Evolutionary conservation across 1,284 basidiomycete species (phyloP), one percentile per base, ranked within the genome.

Genomic region (Cutaneotrichosporon arboriforme): DNA sequence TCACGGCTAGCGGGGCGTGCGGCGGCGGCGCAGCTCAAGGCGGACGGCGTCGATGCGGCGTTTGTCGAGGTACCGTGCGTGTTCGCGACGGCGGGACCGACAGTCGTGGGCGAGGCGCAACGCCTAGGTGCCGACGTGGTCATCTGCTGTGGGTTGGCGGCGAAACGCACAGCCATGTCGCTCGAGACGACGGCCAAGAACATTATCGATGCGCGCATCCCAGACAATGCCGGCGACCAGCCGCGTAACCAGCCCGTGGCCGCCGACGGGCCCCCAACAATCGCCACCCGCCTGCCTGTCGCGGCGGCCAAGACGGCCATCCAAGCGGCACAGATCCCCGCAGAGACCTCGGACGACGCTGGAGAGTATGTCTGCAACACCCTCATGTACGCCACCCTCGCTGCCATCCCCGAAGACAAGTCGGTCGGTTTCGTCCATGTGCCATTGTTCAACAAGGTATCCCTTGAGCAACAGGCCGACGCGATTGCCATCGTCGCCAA

Each of bases 321-420:
- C 31, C n/a, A 37, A 21, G 5, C 26, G 7, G 26, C 26, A 31
- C 26, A 31, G 10, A 52, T 59, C 36, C 48, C 51, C n/a, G 51
- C 37, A 18, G 45, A 42, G 31, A 35, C 51, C 44, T 50, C 47
- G 10, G 8, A 44, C 37, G 44, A 52, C 18, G 57, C 57, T 1
- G 57, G 57, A 5, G 47, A 40, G n/a, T 59, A 51, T 22, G 57
- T 59, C 8, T 59, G 57, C 53, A 59, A 59, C 45, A 13, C 48
- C 31, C 47, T 59, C 38, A 51, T 59, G 50, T 59, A 55, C 44
- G 39, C 35, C 7, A 47, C 43, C 3, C 46, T 57, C 13, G 44
- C 47, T 8, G 38, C 39, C 8, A 10, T 51, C 8, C 36, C 45
- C 0, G 49, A 46, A 10, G 39, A 23, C 9, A 21, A 40, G 14